phyloP scores from a whole-genome alignment of 1,284 basidiomycete species.

The Trichosporon asahii region DNA sequence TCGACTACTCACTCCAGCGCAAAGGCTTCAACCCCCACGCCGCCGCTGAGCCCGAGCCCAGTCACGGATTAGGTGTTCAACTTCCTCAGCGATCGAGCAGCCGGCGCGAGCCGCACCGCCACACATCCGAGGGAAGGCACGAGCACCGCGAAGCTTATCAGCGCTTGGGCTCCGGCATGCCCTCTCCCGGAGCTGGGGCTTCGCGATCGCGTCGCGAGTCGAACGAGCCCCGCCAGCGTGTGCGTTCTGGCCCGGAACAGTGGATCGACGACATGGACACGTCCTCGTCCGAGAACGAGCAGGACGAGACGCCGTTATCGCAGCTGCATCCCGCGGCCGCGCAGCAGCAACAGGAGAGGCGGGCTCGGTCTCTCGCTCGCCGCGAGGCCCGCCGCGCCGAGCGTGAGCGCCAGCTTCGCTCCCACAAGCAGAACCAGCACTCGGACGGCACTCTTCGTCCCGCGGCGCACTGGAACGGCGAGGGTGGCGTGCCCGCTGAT shows the following conservation, averaged over 20 bases:
- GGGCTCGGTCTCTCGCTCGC: conserved; percentile 12
- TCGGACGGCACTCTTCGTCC: conserved; percentile 9
- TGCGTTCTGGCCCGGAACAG: conserved; percentile 7
- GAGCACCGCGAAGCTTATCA: conserved; percentile 8
- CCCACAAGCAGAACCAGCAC: conserved; percentile 16
- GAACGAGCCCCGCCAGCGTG: conserved; percentile 7
- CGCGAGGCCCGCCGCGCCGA: conserved; percentile 22
- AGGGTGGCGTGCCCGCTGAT: conserved; percentile 46
- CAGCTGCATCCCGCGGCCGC: conserved; percentile 41
- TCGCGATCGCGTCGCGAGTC: conserved; percentile 13
- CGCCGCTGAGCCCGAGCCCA: neutral
- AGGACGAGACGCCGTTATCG: conserved; percentile 45
- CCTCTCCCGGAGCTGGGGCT: conserved; percentile 7
- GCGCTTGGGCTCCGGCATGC: neutral
- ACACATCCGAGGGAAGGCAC: neutral
- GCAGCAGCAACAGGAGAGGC: conserved; percentile 28
- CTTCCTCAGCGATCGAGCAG: neutral
- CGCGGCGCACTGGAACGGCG: conserved; percentile 42
- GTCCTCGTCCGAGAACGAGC: conserved; percentile 11
- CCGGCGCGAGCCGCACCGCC: neutral
- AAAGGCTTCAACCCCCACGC: conserved; percentile 5
- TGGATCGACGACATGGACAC: conserved; percentile 20
- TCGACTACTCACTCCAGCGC: conserved; percentile 8
- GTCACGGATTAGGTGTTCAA: neutral
- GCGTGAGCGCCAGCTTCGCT: conserved; percentile 18